A percentile compares a stretch with the other conserved stretches of the same genome.
phyloP scores from a whole-genome alignment of 2,329 filamentous ascomycete genomes.

The Nemania sp. region DNA sequence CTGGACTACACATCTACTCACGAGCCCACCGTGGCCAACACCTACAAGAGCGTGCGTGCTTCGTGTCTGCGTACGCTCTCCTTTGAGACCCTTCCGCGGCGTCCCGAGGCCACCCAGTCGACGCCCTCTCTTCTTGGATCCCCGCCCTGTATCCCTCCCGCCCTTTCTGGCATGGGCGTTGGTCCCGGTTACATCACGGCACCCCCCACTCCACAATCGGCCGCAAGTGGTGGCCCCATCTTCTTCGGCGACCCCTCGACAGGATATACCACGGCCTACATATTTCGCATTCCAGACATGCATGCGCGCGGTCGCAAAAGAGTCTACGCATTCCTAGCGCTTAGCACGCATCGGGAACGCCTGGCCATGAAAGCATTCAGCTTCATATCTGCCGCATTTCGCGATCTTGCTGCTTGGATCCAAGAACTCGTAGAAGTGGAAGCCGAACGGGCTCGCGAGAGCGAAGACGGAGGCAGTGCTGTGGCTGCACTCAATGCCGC shows the following conservation, averaged over 20 bases:
- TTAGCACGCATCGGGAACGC: constrained; percentile 67
- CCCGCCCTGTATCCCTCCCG: constrained; percentile 45
- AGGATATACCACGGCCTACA: constrained; percentile 71
- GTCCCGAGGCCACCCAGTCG: constrained; percentile 47
- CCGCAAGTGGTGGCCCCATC: constrained; percentile 65
- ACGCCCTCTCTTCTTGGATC: constrained; percentile 33
- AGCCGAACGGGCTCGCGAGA: constrained; percentile 58
- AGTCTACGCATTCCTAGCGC: constrained; percentile 68
- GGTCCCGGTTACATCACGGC: constrained; percentile 55
- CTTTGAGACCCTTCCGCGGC: constrained; percentile 65
- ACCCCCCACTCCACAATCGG: constrained; percentile 51
- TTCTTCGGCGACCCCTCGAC: constrained; percentile 68
- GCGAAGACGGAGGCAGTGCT: constrained; percentile 43
- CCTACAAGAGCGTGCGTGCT: constrained; percentile 68
- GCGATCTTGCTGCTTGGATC: constrained; percentile 67
- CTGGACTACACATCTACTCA: constrained; percentile 71
- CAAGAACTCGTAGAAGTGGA: constrained; percentile 66
- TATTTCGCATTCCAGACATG: constrained; percentile 69
- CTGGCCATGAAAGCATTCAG: constrained; percentile 68
- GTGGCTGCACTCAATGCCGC: constrained; percentile 48
- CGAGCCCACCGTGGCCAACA: constrained; percentile 62
- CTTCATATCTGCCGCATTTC: constrained; percentile 63
- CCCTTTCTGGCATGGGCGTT: constrained; percentile 43
- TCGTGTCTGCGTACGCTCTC: constrained; percentile 69
- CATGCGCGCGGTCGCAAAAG: constrained; percentile 69